These are phyloP conservation scores for Xenoacremonium recifei DNA, from an alignment of 2,329 filamentous ascomycete species.

Conservation along the genomic window DNA sequence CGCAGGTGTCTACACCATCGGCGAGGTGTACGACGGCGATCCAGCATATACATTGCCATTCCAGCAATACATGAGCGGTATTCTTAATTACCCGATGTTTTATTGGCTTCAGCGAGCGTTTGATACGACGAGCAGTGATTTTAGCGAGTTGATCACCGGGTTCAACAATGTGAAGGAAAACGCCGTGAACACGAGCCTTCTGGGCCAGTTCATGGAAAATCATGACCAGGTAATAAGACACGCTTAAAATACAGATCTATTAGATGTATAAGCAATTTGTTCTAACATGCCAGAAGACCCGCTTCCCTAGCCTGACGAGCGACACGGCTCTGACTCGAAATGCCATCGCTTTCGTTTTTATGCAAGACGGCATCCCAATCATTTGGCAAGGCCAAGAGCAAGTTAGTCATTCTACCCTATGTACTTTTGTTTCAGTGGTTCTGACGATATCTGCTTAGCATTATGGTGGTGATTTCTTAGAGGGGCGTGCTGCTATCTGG, in stretches of 20 bases:
- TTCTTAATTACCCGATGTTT: slow-evolving; percentile 58
- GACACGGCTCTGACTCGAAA: slow-evolving; percentile 14
- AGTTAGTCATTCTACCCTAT: too few species aligned
- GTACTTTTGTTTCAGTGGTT: too few species aligned
- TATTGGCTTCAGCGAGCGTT: slow-evolving; percentile 11
- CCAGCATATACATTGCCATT: slow-evolving; percentile 52
- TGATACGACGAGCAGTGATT: slow-evolving; percentile 9
- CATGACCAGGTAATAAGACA: slow-evolving; percentile 15
- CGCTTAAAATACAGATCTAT: too few species aligned
- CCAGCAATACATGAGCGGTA: slow-evolving; percentile 52
- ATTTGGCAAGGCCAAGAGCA: slow-evolving; percentile 14
- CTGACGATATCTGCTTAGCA: too few species aligned
- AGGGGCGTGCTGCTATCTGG: slow-evolving; percentile 13
- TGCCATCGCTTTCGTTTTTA: slow-evolving; percentile 13
- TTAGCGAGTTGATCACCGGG: slow-evolving; percentile 8
- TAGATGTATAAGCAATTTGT: too few species aligned
- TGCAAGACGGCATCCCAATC: slow-evolving; percentile 14
- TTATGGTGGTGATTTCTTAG: slow-evolving; percentile 9
- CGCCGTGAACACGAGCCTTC: slow-evolving; percentile 13
- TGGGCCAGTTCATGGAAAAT: slow-evolving; percentile 16
- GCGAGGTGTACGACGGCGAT: slow-evolving; percentile 58
- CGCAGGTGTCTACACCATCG: slow-evolving; percentile 58
- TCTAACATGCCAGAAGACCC: too few species aligned
- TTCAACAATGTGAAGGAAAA: slow-evolving; percentile 10
- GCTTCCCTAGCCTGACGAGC: slow-evolving; percentile 11